phyloP scores from a whole-genome alignment of 2,329 filamentous ascomycete species.

The Neoascochyta sp. region DNA sequence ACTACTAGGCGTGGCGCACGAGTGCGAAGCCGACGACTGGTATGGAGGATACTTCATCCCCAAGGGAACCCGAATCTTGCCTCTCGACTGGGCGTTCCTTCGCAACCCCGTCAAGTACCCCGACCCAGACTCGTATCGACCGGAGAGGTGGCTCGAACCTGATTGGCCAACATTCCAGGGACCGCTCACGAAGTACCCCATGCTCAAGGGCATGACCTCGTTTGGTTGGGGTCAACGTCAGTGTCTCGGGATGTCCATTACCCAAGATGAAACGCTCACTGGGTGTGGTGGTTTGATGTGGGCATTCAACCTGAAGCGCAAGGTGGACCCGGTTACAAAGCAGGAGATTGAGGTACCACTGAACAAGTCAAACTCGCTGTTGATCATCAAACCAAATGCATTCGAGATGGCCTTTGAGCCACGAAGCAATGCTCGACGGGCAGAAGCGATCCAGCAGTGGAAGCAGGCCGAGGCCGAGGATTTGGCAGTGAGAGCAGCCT shows the following conservation, averaged over 20 bases:
- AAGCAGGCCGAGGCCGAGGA: constrained; percentile 38
- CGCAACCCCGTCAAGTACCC: constrained; percentile 57
- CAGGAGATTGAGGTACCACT: constrained; percentile 43
- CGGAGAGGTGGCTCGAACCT: constrained; percentile 61
- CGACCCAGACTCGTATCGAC: constrained; percentile 60
- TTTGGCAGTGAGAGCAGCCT: constrained; percentile 33
- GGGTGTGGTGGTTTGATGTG: constrained; percentile 51
- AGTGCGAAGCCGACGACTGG: constrained; percentile 51
- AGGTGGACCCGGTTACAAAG: constrained; percentile 44
- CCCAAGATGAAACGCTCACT: constrained; percentile 53
- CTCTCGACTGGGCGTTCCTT: constrained; percentile 36
- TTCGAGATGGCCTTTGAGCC: constrained; percentile 56
- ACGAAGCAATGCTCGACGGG: constrained; percentile 41
- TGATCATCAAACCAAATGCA: constrained; percentile 57
- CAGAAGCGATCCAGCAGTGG: constrained; percentile 31
- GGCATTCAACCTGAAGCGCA: constrained; percentile 48
- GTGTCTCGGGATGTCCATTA: constrained; percentile 61
- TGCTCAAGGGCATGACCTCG: constrained; percentile 61
- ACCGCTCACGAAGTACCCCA: constrained; percentile 60
- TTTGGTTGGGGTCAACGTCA: constrained; percentile 63
- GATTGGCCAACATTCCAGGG: constrained; percentile 62
- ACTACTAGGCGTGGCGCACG: constrained; percentile 47
- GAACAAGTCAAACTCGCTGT: constrained; percentile 52
- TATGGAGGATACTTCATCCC: constrained; percentile 50
- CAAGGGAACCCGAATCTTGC: constrained; percentile 44